Base-by-base conservation (phyloP, 2,329 filamentous ascomycete species). In the Pseudomassariella vexata region DNA sequence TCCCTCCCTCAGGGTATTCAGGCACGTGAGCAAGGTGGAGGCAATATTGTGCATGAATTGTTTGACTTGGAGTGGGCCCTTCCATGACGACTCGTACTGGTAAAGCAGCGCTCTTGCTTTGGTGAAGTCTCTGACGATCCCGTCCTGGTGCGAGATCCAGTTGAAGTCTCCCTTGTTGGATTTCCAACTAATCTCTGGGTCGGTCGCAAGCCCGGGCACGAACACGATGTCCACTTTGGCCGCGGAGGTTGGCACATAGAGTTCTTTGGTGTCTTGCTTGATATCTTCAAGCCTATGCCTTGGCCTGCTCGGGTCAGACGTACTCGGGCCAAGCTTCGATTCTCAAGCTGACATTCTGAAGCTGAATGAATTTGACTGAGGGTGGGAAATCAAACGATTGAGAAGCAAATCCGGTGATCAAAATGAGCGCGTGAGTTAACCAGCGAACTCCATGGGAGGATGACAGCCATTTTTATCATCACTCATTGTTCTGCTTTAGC, bases 31-130 rank as follows among this genome's bases (percentile, higher is more conserved):
- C 10, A 65, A 41, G 3, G 49, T 55, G 38, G 51, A 54, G 2
- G 60, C 57, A 29, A 65, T 42, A 34, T 63, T 63, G 5, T 44
- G 31, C 34, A 65, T 56, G 19, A 57, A 60, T 24, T 63, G 59
- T 39, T 57, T 60, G n/a, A 65, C 59, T 30, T 60, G 62, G 19
- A 63, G 45, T 4, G 50, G 35, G 1, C 60, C 61, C 2, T 40
- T 48, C 62, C 62, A 65, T 22, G 56, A 55, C 6, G 62, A 65
- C 29, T 63, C 55, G 23, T 62, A 63, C 40, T 57, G 60, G 28
- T 62, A 65, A 2, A 65, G 40, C 11, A 65, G 47, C 9, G 65
- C 44, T 3, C 62, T 48, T 3, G 60, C 58, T 19, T 49, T 55
- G 1, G 58, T 61, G 29, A 65, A 65, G 32, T 64, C 60, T 30